These are phyloP conservation scores for Backusella sp. DNA, from an alignment of 192 early-diverging fungal genomes.

Conservation along the genomic window DNA sequence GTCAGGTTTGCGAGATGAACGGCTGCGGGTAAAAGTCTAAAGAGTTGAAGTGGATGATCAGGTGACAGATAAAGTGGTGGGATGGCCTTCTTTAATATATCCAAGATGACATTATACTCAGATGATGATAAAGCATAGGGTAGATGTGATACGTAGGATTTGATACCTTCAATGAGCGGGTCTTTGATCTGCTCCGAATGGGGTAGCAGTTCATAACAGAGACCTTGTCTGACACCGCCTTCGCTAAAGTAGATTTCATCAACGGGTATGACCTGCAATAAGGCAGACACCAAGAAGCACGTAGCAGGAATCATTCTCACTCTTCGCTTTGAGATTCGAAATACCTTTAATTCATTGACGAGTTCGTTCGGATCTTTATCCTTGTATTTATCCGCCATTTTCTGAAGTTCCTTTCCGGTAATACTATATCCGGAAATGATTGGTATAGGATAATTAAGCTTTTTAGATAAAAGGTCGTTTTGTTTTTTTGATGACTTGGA, in stretches of 20 bases:
- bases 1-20: slow-evolving; percentile 47
- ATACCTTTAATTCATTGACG: slow-evolving; percentile 33
- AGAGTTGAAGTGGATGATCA: slow-evolving; percentile 22
- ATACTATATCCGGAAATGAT: slow-evolving; percentile 57
- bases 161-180: slow-evolving; percentile 44
- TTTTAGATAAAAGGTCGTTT: background rate
- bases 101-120: slow-evolving; percentile 27
- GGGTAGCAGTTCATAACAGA: slow-evolving; percentile 45
- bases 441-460: slow-evolving; percentile 44
- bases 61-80: slow-evolving; percentile 31
- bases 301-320: slow-evolving; percentile 55
- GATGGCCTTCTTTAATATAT: slow-evolving; percentile 22
- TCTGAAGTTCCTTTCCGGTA: slow-evolving; percentile 35
- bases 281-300: slow-evolving; percentile 46
- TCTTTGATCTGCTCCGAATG: slow-evolving; percentile 42
- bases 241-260: slow-evolving; percentile 51
- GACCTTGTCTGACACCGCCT: slow-evolving; percentile 58
- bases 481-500: background rate
- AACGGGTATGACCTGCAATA: slow-evolving; percentile 41
- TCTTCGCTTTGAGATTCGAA: slow-evolving; percentile 55
- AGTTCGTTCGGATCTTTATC: slow-evolving; percentile 30
- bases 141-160: slow-evolving; percentile 33
- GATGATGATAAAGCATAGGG: slow-evolving; percentile 25
- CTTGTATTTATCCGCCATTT: slow-evolving; percentile 39
- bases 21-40: slow-evolving; percentile 45